These are phyloP conservation scores for Dactylellina sp. DNA, from an alignment of 2,329 filamentous ascomycete species.

Conservation along the genomic window DNA sequence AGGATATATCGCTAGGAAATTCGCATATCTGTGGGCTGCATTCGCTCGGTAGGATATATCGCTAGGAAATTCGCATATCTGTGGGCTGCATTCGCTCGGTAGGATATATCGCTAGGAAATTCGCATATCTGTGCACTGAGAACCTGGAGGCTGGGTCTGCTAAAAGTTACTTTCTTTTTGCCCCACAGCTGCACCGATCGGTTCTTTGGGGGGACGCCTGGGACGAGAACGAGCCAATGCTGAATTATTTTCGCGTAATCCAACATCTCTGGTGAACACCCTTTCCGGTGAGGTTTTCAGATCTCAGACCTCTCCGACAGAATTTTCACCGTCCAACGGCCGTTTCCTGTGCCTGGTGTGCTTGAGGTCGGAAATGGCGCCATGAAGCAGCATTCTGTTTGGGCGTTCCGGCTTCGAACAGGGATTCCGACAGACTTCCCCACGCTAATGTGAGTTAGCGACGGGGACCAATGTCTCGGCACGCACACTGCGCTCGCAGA, in stretches of 20 bases:
- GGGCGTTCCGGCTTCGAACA: conserved; percentile 10
- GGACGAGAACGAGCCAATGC: not conserved
- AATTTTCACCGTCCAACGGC: conserved; percentile 34
- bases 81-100: not conserved
- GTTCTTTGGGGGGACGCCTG: not conserved
- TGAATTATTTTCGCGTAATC: conserved; percentile 21
- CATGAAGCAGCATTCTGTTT: conserved; percentile 52
- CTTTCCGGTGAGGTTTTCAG: not conserved
- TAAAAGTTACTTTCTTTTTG: not conserved
- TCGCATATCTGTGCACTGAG: conserved; percentile 1
- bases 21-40: conserved; percentile 5
- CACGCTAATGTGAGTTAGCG: conserved; percentile 37
- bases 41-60: not conserved
- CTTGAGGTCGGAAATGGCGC: conserved; percentile 47
- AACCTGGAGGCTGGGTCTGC: not conserved
- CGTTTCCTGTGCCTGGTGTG: conserved; percentile 39
- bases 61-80: not conserved
- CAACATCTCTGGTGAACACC: not conserved
- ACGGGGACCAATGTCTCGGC: conserved; percentile 34
- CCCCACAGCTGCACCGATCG: not conserved
- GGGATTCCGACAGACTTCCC: conserved; percentile 28
- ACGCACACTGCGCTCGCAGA: too few species aligned
- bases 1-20: not conserved
- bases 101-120: not conserved
- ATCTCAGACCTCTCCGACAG: conserved; percentile 33